These are phyloP conservation scores for Dacryopinax primogenitus DNA, from an alignment of 768 basidiomycete genomes.

Conservation along the genomic window DNA sequence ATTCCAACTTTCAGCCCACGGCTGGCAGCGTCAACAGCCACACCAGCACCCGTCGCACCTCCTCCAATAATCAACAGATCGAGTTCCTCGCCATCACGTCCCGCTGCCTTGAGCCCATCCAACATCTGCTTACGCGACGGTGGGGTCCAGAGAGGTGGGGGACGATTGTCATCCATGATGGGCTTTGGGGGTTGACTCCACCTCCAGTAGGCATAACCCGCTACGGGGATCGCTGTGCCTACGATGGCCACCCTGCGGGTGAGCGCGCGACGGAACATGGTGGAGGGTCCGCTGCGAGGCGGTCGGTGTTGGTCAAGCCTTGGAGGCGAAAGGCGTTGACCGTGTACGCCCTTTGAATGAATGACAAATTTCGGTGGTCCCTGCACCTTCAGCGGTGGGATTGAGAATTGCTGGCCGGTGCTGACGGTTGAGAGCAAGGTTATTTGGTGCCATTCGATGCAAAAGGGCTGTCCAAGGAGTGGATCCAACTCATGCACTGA, in stretches of 20 bases:
- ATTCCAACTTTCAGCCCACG: conserved; percentile 84
- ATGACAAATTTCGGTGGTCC: too few species aligned
- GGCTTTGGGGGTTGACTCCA: conserved; percentile 16
- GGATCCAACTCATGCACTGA: too few species aligned
- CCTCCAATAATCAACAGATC: conserved; percentile 83
- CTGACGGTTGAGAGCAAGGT: too few species aligned
- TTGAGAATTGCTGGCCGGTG: too few species aligned
- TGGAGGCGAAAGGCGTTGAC: not conserved
- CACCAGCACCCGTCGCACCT: conserved; percentile 90
- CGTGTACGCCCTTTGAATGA: not conserved
- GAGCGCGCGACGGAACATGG: conserved; percentile 8
- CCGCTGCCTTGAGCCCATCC: conserved; percentile 23
- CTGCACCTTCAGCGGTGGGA: too few species aligned
- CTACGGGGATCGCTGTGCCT: conserved; percentile 1
- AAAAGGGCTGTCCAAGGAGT: too few species aligned
- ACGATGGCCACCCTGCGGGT: not conserved
- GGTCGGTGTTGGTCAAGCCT: not conserved
- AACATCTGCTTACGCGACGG: conserved; percentile 29
- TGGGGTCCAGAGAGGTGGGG: conserved; percentile 29
- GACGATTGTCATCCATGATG: conserved; percentile 25
- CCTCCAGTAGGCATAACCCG: not conserved
- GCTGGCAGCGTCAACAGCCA: conserved; percentile 90
- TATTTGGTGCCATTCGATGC: too few species aligned
- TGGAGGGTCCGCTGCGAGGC: not conserved
- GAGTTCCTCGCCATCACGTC: conserved; percentile 42